Base-by-base conservation (phyloP, 225 moss, liverwort and hornwort genomes). In the Anthoceros angustus region DNA sequence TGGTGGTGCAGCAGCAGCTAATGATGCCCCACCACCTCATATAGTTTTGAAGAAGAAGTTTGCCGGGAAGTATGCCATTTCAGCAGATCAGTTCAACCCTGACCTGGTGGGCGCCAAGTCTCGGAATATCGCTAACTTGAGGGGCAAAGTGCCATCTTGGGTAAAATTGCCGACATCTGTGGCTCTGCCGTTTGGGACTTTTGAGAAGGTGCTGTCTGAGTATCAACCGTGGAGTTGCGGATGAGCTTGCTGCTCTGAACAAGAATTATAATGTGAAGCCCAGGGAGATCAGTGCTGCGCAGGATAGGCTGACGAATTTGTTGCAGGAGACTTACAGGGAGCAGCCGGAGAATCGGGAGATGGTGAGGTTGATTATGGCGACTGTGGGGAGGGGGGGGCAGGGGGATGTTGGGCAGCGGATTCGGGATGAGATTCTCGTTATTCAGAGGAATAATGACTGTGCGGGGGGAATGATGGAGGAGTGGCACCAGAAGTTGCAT, bases 201-300 rank as follows among this genome's bases (percentile, higher is more conserved):
- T 98, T 61, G 91, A 98, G 78, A 98, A 88, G 74, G 85, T 98
- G 63, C 70, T 98, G 21, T 73, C 78, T 66, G 86, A 86, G 77
- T 32, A 75, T 86, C 21, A 98, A 98, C 69, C 77, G 86, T 83
- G 82, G 78, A 67, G 86, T 88, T 21, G 86, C 91, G 26, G 62
- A 68, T 65, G 84, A 85, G 40, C 79, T 95, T 72, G 83, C 78
- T 61, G 68, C 67, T 38, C 75, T 91, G 91, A 95, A 95, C 76
- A 95, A 87, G 66, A 95, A 91, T 48, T 95, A 95, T 78, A 95
- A 95, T 66, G 91, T 95, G 43, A 95, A 95, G 75, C 95, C 95
- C 25, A 79, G 86, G 72, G 84, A 88, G 74, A 85, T 82, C 62
- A 95, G 95, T 80, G 95, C 95, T 72, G 91, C 95, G 41, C 95